Conservation (phyloP, 768 basidiomycete genomes). For the Suillus occidentalis region DNA sequence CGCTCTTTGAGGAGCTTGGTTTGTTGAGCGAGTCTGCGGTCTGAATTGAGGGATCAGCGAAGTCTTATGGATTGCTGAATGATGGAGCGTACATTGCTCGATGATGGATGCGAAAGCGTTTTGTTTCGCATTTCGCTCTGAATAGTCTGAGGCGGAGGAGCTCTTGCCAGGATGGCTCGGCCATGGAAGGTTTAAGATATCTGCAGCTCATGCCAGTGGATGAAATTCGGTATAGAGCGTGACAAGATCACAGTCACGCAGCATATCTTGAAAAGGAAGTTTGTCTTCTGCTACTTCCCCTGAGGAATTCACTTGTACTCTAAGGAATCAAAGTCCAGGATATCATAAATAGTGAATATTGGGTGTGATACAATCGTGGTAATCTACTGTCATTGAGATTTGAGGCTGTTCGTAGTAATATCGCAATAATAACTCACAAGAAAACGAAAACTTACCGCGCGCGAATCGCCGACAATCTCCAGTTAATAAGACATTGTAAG, state of each 20-base stretch:
- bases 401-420: not conserved
- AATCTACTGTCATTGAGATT: not conserved
- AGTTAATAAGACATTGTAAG: not conserved
- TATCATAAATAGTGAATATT: not conserved
- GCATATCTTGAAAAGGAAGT: not conserved
- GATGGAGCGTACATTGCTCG: slow-evolving; percentile 69
- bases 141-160: slow-evolving; percentile 72
- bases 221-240: slow-evolving; percentile 1
- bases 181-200: slow-evolving; percentile 45
- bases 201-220: not conserved
- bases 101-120: slow-evolving; percentile 82
- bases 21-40: slow-evolving; percentile 89
- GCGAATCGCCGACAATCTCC: not conserved
- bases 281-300: not conserved
- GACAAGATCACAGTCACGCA: slow-evolving; percentile 1
- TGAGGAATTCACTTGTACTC: not conserved
- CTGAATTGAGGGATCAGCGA: slow-evolving; percentile 32
- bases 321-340: not conserved
- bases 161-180: slow-evolving; percentile 85
- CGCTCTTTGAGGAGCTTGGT: slow-evolving; percentile 90
- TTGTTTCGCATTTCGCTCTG: slow-evolving; percentile 81
- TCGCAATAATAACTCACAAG: not conserved
- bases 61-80: slow-evolving; percentile 11
- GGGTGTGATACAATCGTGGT: too few species aligned
- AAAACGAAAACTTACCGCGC: not conserved